Evolutionary conservation across 1,284 basidiomycete genomes (phyloP), one percentile per base, ranked within the genome.

Genomic region (Trametes versicolor): DNA sequence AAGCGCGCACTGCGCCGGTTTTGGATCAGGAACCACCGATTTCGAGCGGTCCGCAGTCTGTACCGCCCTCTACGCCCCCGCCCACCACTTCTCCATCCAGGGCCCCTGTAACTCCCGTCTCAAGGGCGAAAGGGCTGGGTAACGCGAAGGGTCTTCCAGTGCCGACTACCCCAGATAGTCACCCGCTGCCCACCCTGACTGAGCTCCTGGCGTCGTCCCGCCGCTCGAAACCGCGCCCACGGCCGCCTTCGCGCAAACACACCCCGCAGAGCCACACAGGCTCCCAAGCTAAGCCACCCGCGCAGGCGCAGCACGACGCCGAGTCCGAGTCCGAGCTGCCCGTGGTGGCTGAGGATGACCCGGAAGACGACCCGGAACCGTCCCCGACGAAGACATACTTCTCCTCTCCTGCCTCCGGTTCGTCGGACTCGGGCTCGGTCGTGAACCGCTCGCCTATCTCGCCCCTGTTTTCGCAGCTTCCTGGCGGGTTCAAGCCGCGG

Each of bases 391-490:
- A 76, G 68, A 81, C 82, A 6, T 77, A 78, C 64, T 80, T 82
- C 66, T 83, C 83, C 32, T 80, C 80, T 2, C 79, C 80, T 4
- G 81, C 77, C 23, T 82, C 81, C 23, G 79, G 78, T 36, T 71
- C 74, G 13, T 75, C 74, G 10, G 75, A 73, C 57, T 76, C 74
- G 13, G 62, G 67, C 17, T 62, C 75, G 47, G 60, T 74, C 50
- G 65, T 61, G n/a, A 58, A 64, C 27, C 70, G 76, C 25, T 81
- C 80, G 0, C 77, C 79, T 13, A 74, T 80, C 51, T 80, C 77
- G 25, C 78, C 81, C 1, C 75, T 81, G 64, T 78, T 83, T 47
- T 72, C 76, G 34, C 80, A 79, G 71, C 72, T 79, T 59, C 70
- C 75, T 19, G 70, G 70, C 29, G 70, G 69, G 21, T 84, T 85